These are phyloP conservation scores for Coniochaeta pulveracea DNA, from an alignment of 2,329 filamentous ascomycete genomes.

Conservation along the genomic window DNA sequence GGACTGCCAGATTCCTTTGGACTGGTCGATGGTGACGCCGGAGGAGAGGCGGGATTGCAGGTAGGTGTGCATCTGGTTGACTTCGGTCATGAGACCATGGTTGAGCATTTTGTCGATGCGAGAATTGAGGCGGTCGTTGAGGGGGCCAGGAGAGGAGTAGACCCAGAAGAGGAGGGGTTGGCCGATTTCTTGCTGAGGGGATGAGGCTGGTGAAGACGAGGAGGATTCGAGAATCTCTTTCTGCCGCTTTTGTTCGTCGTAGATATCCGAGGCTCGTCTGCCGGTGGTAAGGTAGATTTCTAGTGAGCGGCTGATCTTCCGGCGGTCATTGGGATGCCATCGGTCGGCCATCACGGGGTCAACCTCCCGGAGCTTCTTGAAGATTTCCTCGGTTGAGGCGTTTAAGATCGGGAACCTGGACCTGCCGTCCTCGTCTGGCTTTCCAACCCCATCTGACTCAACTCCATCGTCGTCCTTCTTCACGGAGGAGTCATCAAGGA, in stretches of 20 bases:
- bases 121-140: conserved; percentile 60
- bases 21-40: conserved; percentile 54
- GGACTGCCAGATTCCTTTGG: conserved; percentile 85
- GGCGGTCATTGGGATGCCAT: conserved; percentile 89
- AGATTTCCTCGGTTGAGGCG: conserved; percentile 57
- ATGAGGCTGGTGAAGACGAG: too few species aligned
- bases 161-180: conserved; percentile 75
- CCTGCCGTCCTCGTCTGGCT: conserved; percentile 20
- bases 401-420: conserved; percentile 59
- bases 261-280: conserved; percentile 72
- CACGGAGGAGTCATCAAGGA: conserved; percentile 33
- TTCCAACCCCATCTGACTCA: conserved; percentile 7
- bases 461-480: conserved; percentile 18
- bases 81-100: conserved; percentile 36
- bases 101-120: conserved; percentile 80
- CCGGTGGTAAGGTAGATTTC: conserved; percentile 85
- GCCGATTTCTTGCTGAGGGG: background rate
- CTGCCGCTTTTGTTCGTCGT: conserved; percentile 58
- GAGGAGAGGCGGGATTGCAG: conserved; percentile 20
- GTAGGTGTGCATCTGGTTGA: conserved; percentile 31
- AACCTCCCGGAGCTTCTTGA: conserved; percentile 62
- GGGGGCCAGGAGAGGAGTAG: conserved; percentile 56
- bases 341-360: conserved; percentile 81
- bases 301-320: conserved; percentile 82
- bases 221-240: conserved; percentile 21